phyloP scores from a whole-genome alignment of 139 green algal species.

The Picochlorum sp. region DNA sequence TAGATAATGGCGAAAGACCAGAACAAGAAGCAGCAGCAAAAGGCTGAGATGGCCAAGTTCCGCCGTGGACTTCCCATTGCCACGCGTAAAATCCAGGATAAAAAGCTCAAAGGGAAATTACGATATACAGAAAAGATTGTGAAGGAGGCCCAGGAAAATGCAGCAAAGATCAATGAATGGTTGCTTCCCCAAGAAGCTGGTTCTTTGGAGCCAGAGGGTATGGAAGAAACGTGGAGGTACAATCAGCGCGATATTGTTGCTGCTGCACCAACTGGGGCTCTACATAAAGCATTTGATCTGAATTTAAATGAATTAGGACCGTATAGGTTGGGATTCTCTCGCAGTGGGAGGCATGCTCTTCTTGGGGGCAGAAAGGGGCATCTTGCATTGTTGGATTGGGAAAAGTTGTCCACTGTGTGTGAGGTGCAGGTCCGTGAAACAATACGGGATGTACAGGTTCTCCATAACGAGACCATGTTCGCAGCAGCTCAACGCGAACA shows the following conservation, averaged over 20 bases:
- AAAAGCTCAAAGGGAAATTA: constrained; percentile 78
- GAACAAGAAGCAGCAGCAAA: not conserved
- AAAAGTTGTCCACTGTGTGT: constrained; percentile 50
- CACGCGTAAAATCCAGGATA: constrained; percentile 48
- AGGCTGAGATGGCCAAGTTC: constrained; percentile 28
- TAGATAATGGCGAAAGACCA: not conserved
- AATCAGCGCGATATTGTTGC: constrained; percentile 72
- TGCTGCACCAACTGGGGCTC: constrained; percentile 48
- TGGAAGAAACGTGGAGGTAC: constrained; percentile 84
- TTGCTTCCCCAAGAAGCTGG: constrained; percentile 72
- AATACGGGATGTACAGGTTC: constrained; percentile 70
- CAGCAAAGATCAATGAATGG: constrained; percentile 63
- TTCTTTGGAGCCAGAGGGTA: constrained; percentile 75
- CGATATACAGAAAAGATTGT: constrained; percentile 50
- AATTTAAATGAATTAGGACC: constrained; percentile 65
- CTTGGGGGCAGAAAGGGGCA: constrained; percentile 83
- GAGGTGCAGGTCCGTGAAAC: constrained; percentile 94
- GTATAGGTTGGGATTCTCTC: constrained; percentile 71
- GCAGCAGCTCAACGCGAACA: constrained; percentile 89
- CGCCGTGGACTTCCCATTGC: constrained; percentile 20
- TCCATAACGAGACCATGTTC: constrained; percentile 97
- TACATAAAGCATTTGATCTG: constrained; percentile 84
- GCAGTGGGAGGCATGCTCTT: constrained; percentile 69
- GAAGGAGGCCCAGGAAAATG: constrained; percentile 44
- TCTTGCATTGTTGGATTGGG: constrained; percentile 89